Conservation (phyloP, 2,329 filamentous ascomycete genomes). For the Shiraia sp. region DNA sequence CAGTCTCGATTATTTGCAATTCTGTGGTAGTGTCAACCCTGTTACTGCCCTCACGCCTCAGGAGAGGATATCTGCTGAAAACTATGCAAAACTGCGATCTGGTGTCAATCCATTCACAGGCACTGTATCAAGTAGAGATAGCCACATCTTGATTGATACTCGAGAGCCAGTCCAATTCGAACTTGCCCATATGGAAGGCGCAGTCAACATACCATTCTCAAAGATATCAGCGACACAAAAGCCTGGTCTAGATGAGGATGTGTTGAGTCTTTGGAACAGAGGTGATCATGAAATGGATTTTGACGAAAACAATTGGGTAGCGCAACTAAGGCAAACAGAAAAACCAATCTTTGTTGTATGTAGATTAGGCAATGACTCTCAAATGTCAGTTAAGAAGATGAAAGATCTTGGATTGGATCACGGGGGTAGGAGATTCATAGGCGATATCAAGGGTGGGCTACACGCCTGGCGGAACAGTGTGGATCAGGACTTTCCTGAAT, state of each 20-base stretch:
- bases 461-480: conserved; percentile 72
- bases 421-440: conserved; percentile 62
- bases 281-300: conserved; percentile 8
- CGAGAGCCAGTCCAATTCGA: conserved; percentile 83
- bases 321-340: conserved; percentile 30
- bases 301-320: conserved; percentile 32
- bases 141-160: conserved; percentile 75
- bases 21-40: conserved; percentile 70
- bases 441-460: conserved; percentile 73
- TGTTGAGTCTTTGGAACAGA: background rate
- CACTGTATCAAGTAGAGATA: conserved; percentile 32
- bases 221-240: conserved; percentile 45
- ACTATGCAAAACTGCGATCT: conserved; percentile 56
- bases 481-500: conserved; percentile 63
- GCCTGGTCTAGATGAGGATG: background rate
- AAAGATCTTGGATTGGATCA: conserved; percentile 62
- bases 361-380: conserved; percentile 77
- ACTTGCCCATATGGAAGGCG: conserved; percentile 74
- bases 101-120: conserved; percentile 41
- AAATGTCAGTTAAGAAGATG: conserved; percentile 67
- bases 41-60: conserved; percentile 61
- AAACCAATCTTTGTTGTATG: conserved; percentile 73
- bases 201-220: conserved; percentile 75
- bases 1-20: conserved; percentile 79
- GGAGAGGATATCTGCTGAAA: conserved; percentile 68